A percentile compares a stretch with the other conserved stretches of the same genome.
Conservation (phyloP, 495 filamentous ascomycete species). For the Penicillium desertorum region DNA sequence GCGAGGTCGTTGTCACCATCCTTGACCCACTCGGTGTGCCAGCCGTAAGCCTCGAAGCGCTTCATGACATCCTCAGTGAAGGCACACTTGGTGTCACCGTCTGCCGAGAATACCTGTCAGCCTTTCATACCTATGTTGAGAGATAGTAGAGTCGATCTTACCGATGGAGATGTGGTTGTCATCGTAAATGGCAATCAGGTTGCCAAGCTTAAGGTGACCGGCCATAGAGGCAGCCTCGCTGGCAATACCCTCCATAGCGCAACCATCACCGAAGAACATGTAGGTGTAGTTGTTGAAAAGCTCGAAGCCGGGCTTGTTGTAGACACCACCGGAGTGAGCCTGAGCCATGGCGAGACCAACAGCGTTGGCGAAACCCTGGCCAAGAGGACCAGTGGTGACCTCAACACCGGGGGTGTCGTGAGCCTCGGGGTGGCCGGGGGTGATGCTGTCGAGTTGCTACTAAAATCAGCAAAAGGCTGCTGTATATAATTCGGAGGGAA, state of each 20-base stretch:
- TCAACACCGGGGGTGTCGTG: slow-evolving; percentile 96
- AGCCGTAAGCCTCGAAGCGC: slow-evolving; percentile 97
- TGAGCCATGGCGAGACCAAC: slow-evolving; percentile 97
- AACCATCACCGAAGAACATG: slow-evolving; percentile 95
- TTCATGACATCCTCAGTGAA: slow-evolving; percentile 98
- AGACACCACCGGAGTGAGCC: slow-evolving; percentile 80
- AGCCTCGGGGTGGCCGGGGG: slow-evolving; percentile 93
- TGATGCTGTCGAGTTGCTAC: slow-evolving; percentile 84
- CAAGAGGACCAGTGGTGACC: slow-evolving; percentile 95
- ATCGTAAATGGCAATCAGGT: slow-evolving; percentile 95
- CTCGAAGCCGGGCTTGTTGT: slow-evolving; percentile 96
- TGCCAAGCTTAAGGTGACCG: slow-evolving; percentile 95
- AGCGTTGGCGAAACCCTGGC: slow-evolving; percentile 92
- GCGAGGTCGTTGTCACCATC: slow-evolving; percentile 90
- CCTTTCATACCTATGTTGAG: neutral
- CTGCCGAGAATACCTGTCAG: slow-evolving; percentile 39
- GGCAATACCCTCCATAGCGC: slow-evolving; percentile 97
- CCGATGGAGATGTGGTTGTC: slow-evolving; percentile 97
- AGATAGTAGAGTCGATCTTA: slow-evolving; percentile 36
- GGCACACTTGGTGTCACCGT: slow-evolving; percentile 90
- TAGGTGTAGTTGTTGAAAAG: slow-evolving; percentile 97
- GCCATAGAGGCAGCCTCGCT: slow-evolving; percentile 88
- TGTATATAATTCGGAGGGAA: slow-evolving; percentile 17
- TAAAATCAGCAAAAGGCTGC: neutral
- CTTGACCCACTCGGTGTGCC: slow-evolving; percentile 84